phyloP scores from a whole-genome alignment of 2,329 filamentous ascomycete genomes.

The Rugonectria rugulosa region DNA sequence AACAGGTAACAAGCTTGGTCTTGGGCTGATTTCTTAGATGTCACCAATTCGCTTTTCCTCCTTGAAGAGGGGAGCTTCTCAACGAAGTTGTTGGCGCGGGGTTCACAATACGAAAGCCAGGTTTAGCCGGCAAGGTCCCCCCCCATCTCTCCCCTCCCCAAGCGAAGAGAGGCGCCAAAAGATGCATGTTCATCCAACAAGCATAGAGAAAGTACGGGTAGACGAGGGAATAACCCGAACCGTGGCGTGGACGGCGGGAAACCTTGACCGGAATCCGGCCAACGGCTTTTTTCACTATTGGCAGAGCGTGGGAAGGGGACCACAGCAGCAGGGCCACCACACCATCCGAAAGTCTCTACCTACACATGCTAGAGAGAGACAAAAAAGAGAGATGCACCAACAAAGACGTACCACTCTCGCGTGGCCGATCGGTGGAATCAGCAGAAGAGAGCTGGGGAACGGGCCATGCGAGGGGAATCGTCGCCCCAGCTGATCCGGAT shows the following conservation, averaged over 20 bases:
- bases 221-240: not conserved
- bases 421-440: constrained; percentile 16
- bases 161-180: not conserved
- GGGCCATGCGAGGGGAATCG: constrained; percentile 19
- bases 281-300: constrained; percentile 16
- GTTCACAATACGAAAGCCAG: too few relatives aligned
- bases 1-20: not conserved
- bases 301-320: not conserved
- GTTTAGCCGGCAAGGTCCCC: too few relatives aligned
- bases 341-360: not conserved
- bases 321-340: not conserved
- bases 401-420: constrained; percentile 19
- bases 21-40: constrained; percentile 15
- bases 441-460: constrained; percentile 4
- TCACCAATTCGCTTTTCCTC: constrained; percentile 1
- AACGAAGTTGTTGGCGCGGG: too few relatives aligned
- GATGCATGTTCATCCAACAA: not conserved
- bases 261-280: constrained; percentile 6
- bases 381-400: not conserved
- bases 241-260: constrained; percentile 19
- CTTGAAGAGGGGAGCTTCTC: too few relatives aligned
- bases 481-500: constrained; percentile 6
- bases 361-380: not conserved
- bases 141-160: too few relatives aligned
- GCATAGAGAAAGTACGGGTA: not conserved